A percentile compares a stretch with the other conserved stretches of the same genome.
These are phyloP conservation scores for Fusarium verticillioides DNA, from an alignment of 2,329 filamentous ascomycete genomes.

Conservation along the genomic window DNA sequence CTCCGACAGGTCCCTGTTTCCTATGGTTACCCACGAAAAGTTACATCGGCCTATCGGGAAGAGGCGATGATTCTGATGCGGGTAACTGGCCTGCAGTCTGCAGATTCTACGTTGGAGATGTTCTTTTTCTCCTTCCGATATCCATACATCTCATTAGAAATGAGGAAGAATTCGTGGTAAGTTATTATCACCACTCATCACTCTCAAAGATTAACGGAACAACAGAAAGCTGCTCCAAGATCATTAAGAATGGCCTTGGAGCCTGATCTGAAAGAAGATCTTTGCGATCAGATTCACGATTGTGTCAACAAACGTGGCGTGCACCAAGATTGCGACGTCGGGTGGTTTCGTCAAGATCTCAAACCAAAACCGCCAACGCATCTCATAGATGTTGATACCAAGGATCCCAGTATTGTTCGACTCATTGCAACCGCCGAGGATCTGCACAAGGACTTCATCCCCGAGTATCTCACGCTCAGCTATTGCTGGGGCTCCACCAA, in stretches of 20 bases:
- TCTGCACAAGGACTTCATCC: neutral
- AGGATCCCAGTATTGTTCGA: neutral
- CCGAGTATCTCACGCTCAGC: neutral
- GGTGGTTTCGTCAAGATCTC: slow-evolving; percentile 2
- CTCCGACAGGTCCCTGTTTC: neutral
- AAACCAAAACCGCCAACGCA: neutral
- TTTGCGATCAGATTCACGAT: neutral
- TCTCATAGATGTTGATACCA: neutral
- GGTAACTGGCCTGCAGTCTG: neutral
- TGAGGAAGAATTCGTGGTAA: neutral
- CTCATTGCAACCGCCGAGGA: neutral
- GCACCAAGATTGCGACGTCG: neutral
- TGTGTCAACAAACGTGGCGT: neutral
- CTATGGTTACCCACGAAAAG: neutral
- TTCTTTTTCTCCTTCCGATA: neutral
- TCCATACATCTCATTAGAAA: rapidly evolving
- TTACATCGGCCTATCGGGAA: neutral
- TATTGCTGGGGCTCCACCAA: slow-evolving; percentile 4
- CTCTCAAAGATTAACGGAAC: neutral
- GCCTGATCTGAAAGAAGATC: neutral
- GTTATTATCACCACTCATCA: neutral
- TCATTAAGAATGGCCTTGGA: neutral
- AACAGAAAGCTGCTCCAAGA: neutral
- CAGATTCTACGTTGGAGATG: neutral
- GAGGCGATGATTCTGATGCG: rapidly evolving